Evolutionary conservation across 1,284 basidiomycete species (phyloP), one percentile per base, ranked within the genome.

Genomic region (Leccinum subspadiceum): DNA sequence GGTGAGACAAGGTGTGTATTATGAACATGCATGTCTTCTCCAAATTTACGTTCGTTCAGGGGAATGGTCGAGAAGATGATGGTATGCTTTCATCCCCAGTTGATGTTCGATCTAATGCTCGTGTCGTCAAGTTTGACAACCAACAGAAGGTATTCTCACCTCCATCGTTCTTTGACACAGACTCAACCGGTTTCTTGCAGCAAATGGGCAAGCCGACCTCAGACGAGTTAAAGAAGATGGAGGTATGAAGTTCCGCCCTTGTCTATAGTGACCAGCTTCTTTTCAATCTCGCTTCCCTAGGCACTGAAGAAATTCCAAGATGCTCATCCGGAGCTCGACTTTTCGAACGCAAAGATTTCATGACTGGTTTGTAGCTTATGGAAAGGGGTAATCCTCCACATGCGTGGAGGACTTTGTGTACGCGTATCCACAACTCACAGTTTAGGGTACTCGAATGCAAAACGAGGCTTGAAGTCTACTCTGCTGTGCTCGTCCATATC

Each of bases 21-120:
- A 60, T 17, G n/a, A 57, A 33, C 5, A 44, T 5, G 5, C 13
- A 31, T n/a, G 13, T 52, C 12, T 12, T 50, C 33, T 46, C n/a
- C 15, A 57, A 50, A 50, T 6, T 66, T 35, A 66, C 54, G n/a
- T 52, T 55, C 13, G 58, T 60, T 58, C 70, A 92, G 96, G 67
- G 94, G 93, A 0, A 94, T 99, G 93, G 97, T 99, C 0, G 97
- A 99, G 77, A 99, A 99, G 80, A 99, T 99, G 97, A 99, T 99
- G 96, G 96, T 95, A 77, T 68, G 90, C 73, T 68, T 17, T 26
- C 94, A 77, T 68, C 89, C 72, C 67, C 35, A 4, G 10, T 51
- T n/a, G 37, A 12, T 58, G 13, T 44, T 58, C 22, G 51, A 37
- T 54, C 57, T 66, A 53, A 68, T 56, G 57, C 37, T 53, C 22